Evolutionary conservation across 305 asterid species (phyloP).

Genomic region (Ajuga reptans): DNA sequence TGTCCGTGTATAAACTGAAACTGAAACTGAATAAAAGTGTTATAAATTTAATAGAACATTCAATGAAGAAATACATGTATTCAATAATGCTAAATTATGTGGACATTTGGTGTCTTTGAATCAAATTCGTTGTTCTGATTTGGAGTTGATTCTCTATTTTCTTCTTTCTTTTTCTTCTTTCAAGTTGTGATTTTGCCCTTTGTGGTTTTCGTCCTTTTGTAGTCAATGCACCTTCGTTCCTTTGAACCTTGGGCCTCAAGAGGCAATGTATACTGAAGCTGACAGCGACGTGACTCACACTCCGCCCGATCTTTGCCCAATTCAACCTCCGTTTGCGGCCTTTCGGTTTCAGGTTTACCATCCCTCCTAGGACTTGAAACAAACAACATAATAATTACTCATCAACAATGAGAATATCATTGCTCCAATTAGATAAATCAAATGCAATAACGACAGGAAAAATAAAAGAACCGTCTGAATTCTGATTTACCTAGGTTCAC

Average conservation of each 20-base stretch:
- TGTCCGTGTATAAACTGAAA: too few species aligned
- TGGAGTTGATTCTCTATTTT: too few species aligned
- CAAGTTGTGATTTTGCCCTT: too few species aligned
- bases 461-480: neutral
- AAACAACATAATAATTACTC: conserved; percentile 11
- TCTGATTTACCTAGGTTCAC: conserved; percentile 52
- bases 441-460: neutral
- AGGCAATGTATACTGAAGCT: conserved; percentile 43
- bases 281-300: conserved; percentile 39
- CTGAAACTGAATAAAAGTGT: too few species aligned
- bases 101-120: too few species aligned
- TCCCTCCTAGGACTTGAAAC: conserved; percentile 65
- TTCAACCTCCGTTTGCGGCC: conserved; percentile 23
- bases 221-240: too few species aligned
- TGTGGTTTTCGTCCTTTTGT: too few species aligned
- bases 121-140: too few species aligned
- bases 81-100: too few species aligned
- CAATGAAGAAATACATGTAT: too few species aligned
- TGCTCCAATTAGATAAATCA: neutral
- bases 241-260: conserved; percentile 41
- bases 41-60: too few species aligned
- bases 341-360: conserved; percentile 56
- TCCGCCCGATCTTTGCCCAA: conserved; percentile 35
- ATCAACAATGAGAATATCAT: neutral
- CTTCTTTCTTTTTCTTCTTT: too few species aligned